phyloP scores from a whole-genome alignment of 2,329 filamentous ascomycete genomes.

The Cladosporium colombiae region DNA sequence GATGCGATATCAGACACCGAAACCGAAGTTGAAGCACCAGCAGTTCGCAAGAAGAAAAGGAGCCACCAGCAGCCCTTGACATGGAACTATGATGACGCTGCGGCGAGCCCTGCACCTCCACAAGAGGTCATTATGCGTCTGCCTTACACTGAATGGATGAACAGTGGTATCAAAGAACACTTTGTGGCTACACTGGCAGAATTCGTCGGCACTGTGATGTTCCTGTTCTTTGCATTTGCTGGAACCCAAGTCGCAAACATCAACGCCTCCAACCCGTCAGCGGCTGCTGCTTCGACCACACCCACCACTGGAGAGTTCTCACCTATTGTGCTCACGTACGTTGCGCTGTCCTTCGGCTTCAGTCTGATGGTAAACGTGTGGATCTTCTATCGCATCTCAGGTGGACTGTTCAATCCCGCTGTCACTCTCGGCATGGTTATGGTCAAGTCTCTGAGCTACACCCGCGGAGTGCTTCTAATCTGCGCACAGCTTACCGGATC shows the following conservation, averaged over 20 bases:
- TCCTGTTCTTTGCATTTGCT: slow-evolving; percentile 52
- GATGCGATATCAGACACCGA: slow-evolving; percentile 29
- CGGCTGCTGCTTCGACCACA: slow-evolving; percentile 15
- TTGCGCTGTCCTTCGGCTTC: slow-evolving; percentile 39
- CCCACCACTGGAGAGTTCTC: slow-evolving; percentile 29
- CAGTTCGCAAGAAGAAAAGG: slow-evolving; percentile 18
- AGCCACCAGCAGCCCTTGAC: slow-evolving; percentile 4
- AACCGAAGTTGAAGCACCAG: slow-evolving; percentile 26
- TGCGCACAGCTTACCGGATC: slow-evolving; percentile 60
- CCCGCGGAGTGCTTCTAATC: slow-evolving; percentile 56
- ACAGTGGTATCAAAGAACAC: slow-evolving; percentile 32
- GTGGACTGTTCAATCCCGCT: slow-evolving; percentile 36
- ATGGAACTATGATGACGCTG: slow-evolving; percentile 3
- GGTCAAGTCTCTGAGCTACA: slow-evolving; percentile 56
- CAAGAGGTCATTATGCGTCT: slow-evolving; percentile 36
- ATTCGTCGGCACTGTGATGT: slow-evolving; percentile 55
- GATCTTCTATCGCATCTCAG: slow-evolving; percentile 37
- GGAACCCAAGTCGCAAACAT: slow-evolving; percentile 52
- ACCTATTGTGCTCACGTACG: slow-evolving; percentile 29
- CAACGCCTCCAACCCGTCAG: slow-evolving; percentile 34
- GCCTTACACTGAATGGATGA: slow-evolving; percentile 37
- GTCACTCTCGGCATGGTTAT: slow-evolving; percentile 62
- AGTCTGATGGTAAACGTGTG: slow-evolving; percentile 41
- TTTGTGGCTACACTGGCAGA: slow-evolving; percentile 45
- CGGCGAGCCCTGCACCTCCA: slow-evolving; percentile 21